Base-by-base conservation (phyloP, 805 yeast genomes). In the Brettanomyces sp. region DNA sequence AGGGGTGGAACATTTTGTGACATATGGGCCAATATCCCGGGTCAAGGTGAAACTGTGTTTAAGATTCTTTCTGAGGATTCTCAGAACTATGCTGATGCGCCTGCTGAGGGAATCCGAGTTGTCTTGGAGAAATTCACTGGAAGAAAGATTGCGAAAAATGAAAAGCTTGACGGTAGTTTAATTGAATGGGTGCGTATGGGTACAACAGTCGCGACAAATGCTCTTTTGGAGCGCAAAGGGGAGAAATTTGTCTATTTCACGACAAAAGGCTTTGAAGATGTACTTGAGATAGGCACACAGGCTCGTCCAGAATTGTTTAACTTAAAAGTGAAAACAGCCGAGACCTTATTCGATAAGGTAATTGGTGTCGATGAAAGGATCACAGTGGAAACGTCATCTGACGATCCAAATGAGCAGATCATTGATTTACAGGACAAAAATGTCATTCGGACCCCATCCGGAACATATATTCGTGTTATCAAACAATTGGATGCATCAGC, bases 1-100 rank as follows among this genome's bases (percentile, higher is more conserved):
- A 63, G 87, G 45, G 95, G 95, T 51, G 95, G 95, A 41, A 87
- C 95, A 1, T 86, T 86, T 65, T 85, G 95, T 1, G 95, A 84
- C 57, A 44, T 46, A 57, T 44, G 49, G 11, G 43, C 43, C 24
- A 41, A 41, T n/a, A 41, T 41, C 37, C 43, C 43, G 8, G 37
- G 37, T n/a, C 37, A 41, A 18, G 37, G 43, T 28, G 86, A 81
- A 54, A 68, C 73, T 32, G 77, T 82, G 1, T 72, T 86, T 60
- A 87, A 87, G 60, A 65, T 87, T 33, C 69, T 87, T n/a, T 84
- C 95, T 1, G 95, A 83, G 3, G 95, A 87, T 54, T 93, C 95
- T 0, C 65, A 71, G 25, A 86, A 87, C 63, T 87, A 87, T 58
- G 65, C 70, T 7, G 96, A 87, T 71, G 96, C 96, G 1, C 91